phyloP scores from a whole-genome alignment of 2,329 filamentous ascomycete species.

The Alternaria sp. region DNA sequence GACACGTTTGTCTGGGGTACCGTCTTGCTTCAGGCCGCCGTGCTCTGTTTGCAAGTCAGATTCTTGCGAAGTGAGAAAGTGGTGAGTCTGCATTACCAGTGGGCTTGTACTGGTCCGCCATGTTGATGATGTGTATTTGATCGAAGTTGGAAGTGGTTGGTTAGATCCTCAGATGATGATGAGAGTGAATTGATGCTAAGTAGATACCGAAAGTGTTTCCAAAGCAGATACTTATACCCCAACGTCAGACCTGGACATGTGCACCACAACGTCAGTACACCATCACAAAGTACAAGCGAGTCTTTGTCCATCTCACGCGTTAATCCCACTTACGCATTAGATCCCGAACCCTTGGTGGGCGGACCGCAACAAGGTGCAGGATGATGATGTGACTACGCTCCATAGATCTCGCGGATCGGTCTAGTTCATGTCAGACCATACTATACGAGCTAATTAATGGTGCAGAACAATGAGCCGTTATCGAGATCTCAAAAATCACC shows the following conservation, averaged over 20 bases:
- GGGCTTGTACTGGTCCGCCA: constrained; percentile 24
- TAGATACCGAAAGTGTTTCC: not conserved
- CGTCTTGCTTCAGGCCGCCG: constrained; percentile 26
- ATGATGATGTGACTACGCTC: not conserved
- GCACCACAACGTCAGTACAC: not conserved
- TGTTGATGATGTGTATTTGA: constrained; percentile 5
- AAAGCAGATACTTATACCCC: not conserved
- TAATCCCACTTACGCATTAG: not conserved
- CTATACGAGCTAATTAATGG: not conserved
- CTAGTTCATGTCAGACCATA: not conserved
- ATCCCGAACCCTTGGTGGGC: not conserved
- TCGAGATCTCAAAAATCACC: not conserved
- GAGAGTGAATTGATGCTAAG: not conserved
- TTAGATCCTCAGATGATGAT: not conserved
- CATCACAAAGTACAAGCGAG: not conserved
- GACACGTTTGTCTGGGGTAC: constrained; percentile 26
- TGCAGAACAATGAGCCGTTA: not conserved
- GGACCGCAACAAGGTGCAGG: not conserved
- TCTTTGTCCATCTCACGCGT: not conserved
- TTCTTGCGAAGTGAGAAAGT: not conserved
- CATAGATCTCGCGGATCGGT: not conserved
- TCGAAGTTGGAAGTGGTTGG: not conserved
- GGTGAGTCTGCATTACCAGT: constrained; percentile 10
- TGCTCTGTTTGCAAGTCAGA: constrained; percentile 12
- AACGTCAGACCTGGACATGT: not conserved